Base-by-base conservation (phyloP, 78 protist species). In the Tieghemostelium lacteum region DNA sequence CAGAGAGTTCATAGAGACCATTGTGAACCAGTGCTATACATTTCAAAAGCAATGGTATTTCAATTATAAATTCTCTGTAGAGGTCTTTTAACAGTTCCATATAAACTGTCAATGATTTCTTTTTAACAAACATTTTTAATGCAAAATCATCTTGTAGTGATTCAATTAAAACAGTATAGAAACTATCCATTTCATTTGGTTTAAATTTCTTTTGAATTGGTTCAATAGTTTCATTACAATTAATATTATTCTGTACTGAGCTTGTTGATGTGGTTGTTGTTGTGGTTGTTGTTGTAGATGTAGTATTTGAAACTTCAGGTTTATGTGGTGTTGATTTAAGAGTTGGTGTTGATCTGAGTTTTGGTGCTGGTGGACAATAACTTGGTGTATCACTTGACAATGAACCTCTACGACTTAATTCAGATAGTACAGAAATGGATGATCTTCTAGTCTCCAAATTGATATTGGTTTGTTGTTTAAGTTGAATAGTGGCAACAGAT, bases 71-170 rank as follows among this genome's bases (percentile, higher is more conserved):
- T 12, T 80, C 88, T 80, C 76, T 80, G 20, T 80, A 80, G 37
- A 80, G 67, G 67, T 80, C 88, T 67, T 80, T 80, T 67, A 80
- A 67, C 57, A 80, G 49, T 24, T 80, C 88, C 63, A 80, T 65
- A 77, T 75, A 80, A 52, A 71, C 39, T 26, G 54, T 67, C 5
- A 80, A n/a, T 26, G 76, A 55, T 71, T 42, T 66, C 45, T 67
- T 80, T 24, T 64, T 67, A 17, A 80, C 73, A 80, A 80, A 80
- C 88, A 80, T 80, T 67, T 80, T 80, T 12, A 80, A 58, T 54
- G 88, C 88, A 20, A 80, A 67, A 40, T 80, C 88, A 67, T 80
- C 88, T 67, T 80, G 88, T 20, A 80, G 33, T 34, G 88, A 64
- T n/a, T 40, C 45, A 2, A 80, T 33, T 57, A 80, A 80, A 31